Conservation (phyloP, 129 eudicot genomes). For the Chrysanthemum makinoi region DNA sequence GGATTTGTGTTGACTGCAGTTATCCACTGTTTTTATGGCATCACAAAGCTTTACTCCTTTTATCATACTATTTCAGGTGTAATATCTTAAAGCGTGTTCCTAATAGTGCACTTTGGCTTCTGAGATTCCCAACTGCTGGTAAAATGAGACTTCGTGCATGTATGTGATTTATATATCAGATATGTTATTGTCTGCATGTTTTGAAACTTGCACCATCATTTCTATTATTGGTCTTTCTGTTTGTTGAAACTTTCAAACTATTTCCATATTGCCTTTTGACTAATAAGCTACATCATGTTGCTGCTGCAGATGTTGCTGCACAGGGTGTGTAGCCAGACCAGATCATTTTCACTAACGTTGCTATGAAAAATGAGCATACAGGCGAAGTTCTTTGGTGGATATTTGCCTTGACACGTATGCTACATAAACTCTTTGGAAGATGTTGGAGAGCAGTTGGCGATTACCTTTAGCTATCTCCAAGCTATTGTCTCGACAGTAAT, state of each 20-base stretch:
- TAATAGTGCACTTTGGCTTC: conserved; percentile 93
- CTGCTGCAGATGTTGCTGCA: conserved; percentile 80
- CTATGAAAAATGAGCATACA: conserved; percentile 88
- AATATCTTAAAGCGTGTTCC: conserved; percentile 94
- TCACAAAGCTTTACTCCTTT: not conserved
- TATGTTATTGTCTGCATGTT: not conserved
- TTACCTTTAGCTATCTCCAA: conserved; percentile 44
- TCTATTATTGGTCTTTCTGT: not conserved
- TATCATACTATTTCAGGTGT: conserved; percentile 59
- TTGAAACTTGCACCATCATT: conserved; percentile 2
- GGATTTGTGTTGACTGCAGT: conserved; percentile 4
- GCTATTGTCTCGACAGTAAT: conserved; percentile 83
- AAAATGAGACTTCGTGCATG: conserved; percentile 91
- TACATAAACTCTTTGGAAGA: not conserved
- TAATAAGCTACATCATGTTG: conserved; percentile 11
- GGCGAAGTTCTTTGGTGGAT: conserved; percentile 89
- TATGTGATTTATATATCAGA: conserved; percentile 28
- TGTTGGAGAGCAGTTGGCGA: too few relatives aligned
- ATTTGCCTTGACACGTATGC: conserved; percentile 89
- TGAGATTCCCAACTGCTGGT: conserved; percentile 94
- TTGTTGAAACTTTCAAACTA: not conserved
- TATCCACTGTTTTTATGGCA: conserved; percentile 1
- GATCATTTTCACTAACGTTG: conserved; percentile 95
- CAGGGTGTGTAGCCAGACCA: conserved; percentile 94
- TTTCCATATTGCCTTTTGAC: not conserved